A percentile compares a stretch with the other conserved stretches of the same genome.
Conservation (phyloP, 2,329 filamentous ascomycete genomes). For the Epichloe gansuensis region DNA sequence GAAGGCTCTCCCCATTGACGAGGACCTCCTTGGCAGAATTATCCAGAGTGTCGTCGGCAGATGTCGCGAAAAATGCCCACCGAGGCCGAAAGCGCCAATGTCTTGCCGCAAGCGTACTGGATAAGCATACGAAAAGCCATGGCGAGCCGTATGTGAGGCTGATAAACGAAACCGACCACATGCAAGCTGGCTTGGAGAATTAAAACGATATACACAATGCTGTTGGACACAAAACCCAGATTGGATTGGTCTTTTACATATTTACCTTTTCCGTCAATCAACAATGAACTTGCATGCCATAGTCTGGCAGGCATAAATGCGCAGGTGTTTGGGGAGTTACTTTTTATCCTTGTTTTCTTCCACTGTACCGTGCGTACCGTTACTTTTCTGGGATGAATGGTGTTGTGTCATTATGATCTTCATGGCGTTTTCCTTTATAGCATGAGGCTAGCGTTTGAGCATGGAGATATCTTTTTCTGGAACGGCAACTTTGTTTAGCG, state of each 20-base stretch:
- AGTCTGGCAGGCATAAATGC: not conserved
- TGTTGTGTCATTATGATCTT: not conserved
- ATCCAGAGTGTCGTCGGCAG: slow-evolving; percentile 50
- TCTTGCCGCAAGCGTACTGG: slow-evolving; percentile 53
- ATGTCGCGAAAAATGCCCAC: slow-evolving; percentile 46
- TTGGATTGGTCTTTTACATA: not conserved
- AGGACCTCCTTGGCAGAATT: slow-evolving; percentile 49
- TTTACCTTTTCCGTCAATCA: not conserved
- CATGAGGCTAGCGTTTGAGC: slow-evolving; percentile 1
- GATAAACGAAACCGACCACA: not conserved
- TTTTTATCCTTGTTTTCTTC: slow-evolving; percentile 14
- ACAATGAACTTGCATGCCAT: not conserved
- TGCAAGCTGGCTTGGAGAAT: not conserved
- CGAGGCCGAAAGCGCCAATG: slow-evolving; percentile 40
- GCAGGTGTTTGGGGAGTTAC: slow-evolving; percentile 2
- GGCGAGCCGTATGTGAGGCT: slow-evolving; percentile 17
- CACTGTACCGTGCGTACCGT: slow-evolving; percentile 10
- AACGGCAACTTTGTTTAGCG: not conserved
- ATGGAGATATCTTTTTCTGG: not conserved
- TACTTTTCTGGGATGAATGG: not conserved
- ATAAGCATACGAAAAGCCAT: slow-evolving; percentile 43
- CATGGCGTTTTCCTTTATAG: slow-evolving; percentile 10
- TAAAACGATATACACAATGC: not conserved
- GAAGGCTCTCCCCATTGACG: slow-evolving; percentile 45
- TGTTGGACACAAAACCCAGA: not conserved